These are phyloP conservation scores for Botrytis squamosa DNA, from an alignment of 2,329 filamentous ascomycete species.

Conservation along the genomic window DNA sequence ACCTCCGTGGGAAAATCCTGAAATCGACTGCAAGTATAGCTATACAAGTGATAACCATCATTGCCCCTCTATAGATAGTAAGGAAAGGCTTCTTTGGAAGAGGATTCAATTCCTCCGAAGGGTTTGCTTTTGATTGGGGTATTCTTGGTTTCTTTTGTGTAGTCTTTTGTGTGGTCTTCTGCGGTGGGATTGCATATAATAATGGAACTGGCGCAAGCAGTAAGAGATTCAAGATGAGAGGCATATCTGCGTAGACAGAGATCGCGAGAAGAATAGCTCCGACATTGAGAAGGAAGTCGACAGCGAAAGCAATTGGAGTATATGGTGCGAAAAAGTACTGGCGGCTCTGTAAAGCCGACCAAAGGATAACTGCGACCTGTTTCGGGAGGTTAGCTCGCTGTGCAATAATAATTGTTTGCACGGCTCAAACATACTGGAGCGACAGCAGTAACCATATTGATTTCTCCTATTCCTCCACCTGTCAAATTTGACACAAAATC, in stretches of 20 bases:
- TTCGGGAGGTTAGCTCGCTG: slow-evolving; percentile 21
- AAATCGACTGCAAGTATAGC: slow-evolving; percentile 98
- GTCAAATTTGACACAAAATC: slow-evolving; percentile 91
- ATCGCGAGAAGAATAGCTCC: slow-evolving; percentile 77
- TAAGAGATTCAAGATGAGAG: slow-evolving; percentile 71
- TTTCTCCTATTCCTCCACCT: slow-evolving; percentile 79
- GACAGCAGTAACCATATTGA: slow-evolving; percentile 81
- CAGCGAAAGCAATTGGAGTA: slow-evolving; percentile 61
- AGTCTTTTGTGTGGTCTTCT: slow-evolving; percentile 23
- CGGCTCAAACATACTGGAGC: slow-evolving; percentile 66
- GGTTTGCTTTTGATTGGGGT: slow-evolving; percentile 44
- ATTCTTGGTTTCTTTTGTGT: slow-evolving; percentile 51
- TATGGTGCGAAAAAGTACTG: slow-evolving; percentile 82
- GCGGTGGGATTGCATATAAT: slow-evolving; percentile 53
- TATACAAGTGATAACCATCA: slow-evolving; percentile 87
- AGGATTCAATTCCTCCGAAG: slow-evolving; percentile 43
- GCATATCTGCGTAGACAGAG: slow-evolving; percentile 76
- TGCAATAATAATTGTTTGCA: slow-evolving; percentile 24
- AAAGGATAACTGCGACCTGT: slow-evolving; percentile 78
- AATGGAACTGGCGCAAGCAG: slow-evolving; percentile 67
- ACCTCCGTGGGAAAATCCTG: slow-evolving; percentile 84
- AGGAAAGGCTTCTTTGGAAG: slow-evolving; percentile 88
- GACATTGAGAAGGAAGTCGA: slow-evolving; percentile 88
- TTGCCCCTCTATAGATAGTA: slow-evolving; percentile 83
- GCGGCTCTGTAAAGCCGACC: slow-evolving; percentile 83